Percentiles rank a stretch among this genome's conserved stretches.
These are phyloP conservation scores for Ambrosiella cleistominuta DNA, from an alignment of 2,329 filamentous ascomycete genomes.

Conservation along the genomic window DNA sequence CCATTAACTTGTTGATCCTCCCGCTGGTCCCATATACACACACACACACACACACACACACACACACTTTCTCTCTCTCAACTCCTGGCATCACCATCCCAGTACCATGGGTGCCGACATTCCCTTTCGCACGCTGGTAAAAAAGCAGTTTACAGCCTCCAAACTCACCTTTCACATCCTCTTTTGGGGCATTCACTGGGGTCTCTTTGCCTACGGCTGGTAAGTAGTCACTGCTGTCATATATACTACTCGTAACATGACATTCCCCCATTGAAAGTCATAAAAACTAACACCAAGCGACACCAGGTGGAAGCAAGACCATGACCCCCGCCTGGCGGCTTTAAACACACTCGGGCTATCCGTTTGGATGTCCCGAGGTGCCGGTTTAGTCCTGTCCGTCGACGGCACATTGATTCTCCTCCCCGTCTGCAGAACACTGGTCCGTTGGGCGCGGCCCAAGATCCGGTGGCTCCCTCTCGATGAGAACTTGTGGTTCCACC, in stretches of 20 bases:
- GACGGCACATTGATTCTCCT: constrained; percentile 79
- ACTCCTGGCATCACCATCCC: too few species aligned
- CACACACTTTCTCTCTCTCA: too few species aligned
- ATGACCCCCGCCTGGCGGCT: constrained; percentile 48
- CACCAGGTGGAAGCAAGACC: constrained; percentile 58
- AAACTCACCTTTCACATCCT: constrained; percentile 67
- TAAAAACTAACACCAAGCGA: neutral
- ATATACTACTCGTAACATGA: constrained; percentile 15
- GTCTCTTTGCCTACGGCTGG: constrained; percentile 70
- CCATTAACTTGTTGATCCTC: too few species aligned
- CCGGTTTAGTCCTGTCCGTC: constrained; percentile 67
- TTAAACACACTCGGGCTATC: constrained; percentile 74
- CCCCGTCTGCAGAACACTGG: constrained; percentile 83
- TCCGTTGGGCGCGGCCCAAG: constrained; percentile 73
- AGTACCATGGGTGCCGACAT: constrained; percentile 23
- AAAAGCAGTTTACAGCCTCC: constrained; percentile 47
- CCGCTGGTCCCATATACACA: too few species aligned
- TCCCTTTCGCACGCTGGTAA: constrained; percentile 28
- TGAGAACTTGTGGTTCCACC: constrained; percentile 92
- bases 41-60: too few species aligned
- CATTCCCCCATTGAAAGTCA: neutral
- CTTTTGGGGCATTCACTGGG: constrained; percentile 65
- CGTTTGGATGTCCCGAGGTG: constrained; percentile 91
- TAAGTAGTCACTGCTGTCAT: constrained; percentile 26
- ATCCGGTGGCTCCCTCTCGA: constrained; percentile 81